phyloP scores from a whole-genome alignment of 345 rosid species.

The Luvunga scandens region DNA sequence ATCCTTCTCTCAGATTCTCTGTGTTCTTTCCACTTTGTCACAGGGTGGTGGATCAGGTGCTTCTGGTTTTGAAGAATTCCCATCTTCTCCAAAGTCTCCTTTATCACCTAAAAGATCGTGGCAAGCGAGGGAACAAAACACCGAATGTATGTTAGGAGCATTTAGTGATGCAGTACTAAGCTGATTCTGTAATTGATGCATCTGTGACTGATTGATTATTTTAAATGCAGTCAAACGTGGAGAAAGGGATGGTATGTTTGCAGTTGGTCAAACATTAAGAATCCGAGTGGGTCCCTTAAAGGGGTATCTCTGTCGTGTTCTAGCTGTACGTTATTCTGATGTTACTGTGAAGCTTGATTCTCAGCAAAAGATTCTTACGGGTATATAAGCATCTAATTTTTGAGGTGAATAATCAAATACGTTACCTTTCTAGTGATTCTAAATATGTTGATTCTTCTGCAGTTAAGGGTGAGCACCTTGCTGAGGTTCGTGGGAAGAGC shows the following conservation, averaged over 20 bases:
- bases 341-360: slow-evolving; percentile 94
- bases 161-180: background rate
- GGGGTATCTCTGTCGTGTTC: slow-evolving; percentile 89
- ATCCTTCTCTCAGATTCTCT: background rate
- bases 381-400: slow-evolving; percentile 28
- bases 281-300: slow-evolving; percentile 88
- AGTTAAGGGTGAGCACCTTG: slow-evolving; percentile 90
- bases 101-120: slow-evolving; percentile 54
- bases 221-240: slow-evolving; percentile 65
- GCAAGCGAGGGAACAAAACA: slow-evolving; percentile 51
- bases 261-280: slow-evolving; percentile 88
- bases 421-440: slow-evolving; percentile 15
- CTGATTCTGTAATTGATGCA: slow-evolving; percentile 1
- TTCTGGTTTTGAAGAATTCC: slow-evolving; percentile 53
- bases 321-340: slow-evolving; percentile 72
- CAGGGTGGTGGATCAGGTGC: slow-evolving; percentile 58
- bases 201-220: slow-evolving; percentile 22
- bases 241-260: slow-evolving; percentile 62
- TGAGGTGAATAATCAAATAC: slow-evolving; percentile 9
- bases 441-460: slow-evolving; percentile 26
- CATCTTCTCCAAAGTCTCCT: slow-evolving; percentile 87
- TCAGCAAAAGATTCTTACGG: slow-evolving; percentile 77
- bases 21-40: slow-evolving; percentile 14
- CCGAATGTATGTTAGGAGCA: slow-evolving; percentile 51
- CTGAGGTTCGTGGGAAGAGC: slow-evolving; percentile 78